Evolutionary conservation across 768 basidiomycete genomes (phyloP), one percentile per base, ranked within the genome.

Genomic region (Crepidotus variabilis): DNA sequence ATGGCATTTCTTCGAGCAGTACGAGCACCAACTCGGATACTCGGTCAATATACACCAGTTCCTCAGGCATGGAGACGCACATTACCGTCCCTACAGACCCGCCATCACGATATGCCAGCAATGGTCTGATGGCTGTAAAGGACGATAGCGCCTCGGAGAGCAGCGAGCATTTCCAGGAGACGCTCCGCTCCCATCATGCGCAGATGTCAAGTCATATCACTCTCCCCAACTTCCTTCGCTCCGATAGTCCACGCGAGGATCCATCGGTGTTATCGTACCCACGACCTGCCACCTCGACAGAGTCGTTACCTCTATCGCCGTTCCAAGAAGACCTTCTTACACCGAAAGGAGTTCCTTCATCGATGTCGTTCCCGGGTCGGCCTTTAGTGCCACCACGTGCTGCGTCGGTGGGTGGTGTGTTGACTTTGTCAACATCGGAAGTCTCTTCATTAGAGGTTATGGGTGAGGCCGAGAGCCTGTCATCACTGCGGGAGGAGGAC

Each of bases 201-300:
- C 57, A 61, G 21, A 61, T 71, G 48, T 65, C 69, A 53, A 72
- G 74, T 65, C 65, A 76, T 51, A 63, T 69, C 54, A 73, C 75
- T n/a, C 65, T 79, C 49, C 74, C 65, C 23, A 61, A 58, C 51
- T 57, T 70, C 16, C 58, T 71, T 47, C 55, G 56, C 56, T 59
- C 64, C 55, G 69, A 67, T 28, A 36, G 55, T 34, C 55, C 55
- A 20, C 11, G 18, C 10, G 33, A 23, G 24, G 50, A 48, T 47
- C 84, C 84, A 6, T 88, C 87, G 14, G 92, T 94, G 35, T 72
- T 88, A 61, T 76, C 75, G 16, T 86, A 94, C 69, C 88, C 85
- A 21, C 81, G 92, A 49, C 90, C 93, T 14, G 85, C 80, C 10
- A 78, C 82, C 51, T 89, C 87, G 11, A 92, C 92, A 6, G 90